Conservation (phyloP, 1,139 yeast species). For the Eremothecium gossypii region DNA sequence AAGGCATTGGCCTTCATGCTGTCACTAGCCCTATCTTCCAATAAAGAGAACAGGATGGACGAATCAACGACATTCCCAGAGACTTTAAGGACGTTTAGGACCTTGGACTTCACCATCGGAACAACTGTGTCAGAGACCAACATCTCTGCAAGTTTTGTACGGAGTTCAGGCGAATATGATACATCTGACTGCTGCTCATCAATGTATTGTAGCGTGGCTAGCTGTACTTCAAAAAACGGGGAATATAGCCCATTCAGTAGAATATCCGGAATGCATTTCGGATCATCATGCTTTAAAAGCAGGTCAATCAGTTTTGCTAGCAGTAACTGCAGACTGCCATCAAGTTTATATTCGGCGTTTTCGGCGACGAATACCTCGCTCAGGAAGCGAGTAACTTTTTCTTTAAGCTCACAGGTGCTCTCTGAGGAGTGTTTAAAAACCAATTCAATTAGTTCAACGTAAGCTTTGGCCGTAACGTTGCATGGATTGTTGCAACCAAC, state of each 20-base stretch:
- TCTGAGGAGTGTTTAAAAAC: conserved; percentile 8
- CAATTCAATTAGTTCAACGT: conserved; percentile 28
- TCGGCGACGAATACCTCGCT: conserved; percentile 29
- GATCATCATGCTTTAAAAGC: conserved; percentile 23
- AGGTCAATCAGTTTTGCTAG: conserved; percentile 30
- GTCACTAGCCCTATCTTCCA: conserved; percentile 32
- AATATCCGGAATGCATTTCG: conserved; percentile 24
- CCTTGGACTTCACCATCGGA: conserved; percentile 38
- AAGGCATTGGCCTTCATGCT: conserved; percentile 41
- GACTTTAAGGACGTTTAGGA: conserved; percentile 34
- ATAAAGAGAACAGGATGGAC: conserved; percentile 23
- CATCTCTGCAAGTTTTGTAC: conserved; percentile 26
- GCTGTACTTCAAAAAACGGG: conserved; percentile 42
- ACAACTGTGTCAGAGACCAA: conserved; percentile 29
- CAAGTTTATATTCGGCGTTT: conserved; percentile 20
- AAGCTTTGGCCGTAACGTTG: conserved; percentile 34
- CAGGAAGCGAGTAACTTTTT: conserved; percentile 8
- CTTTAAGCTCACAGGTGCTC: conserved; percentile 2
- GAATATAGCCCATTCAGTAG: conserved; percentile 33
- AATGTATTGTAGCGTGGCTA: conserved; percentile 33
- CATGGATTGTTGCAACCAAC: conserved; percentile 21
- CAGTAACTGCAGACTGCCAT: conserved; percentile 41
- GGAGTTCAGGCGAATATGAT: conserved; percentile 10
- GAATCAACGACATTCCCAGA: conserved; percentile 18
- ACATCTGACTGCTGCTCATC: conserved; percentile 13